Evolutionary conservation across 108 stramenopile genomes (phyloP).

Genomic region (Pseudonitzschia pungens): DNA sequence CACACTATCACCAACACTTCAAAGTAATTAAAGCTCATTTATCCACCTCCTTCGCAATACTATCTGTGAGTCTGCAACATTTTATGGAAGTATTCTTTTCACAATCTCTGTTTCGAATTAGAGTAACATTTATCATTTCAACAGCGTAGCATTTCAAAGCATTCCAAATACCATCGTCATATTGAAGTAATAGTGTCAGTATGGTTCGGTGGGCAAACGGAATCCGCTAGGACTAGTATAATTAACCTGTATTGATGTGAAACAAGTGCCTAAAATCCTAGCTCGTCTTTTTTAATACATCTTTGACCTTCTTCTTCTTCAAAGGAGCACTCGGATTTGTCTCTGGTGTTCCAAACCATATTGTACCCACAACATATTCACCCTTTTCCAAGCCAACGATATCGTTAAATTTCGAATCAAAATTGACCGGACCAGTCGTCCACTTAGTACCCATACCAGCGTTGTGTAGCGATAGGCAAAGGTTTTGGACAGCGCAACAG

Average conservation of each 20-base stretch:
- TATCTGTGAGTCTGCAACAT: too few species aligned
- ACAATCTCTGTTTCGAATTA: too few species aligned
- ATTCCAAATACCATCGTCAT: too few species aligned
- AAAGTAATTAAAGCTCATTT: not conserved
- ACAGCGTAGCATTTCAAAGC: too few species aligned
- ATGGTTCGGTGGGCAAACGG: too few species aligned
- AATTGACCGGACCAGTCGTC: conserved; percentile 62
- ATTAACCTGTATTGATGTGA: too few species aligned
- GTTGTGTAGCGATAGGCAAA: conserved; percentile 45
- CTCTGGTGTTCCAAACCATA: conserved; percentile 52
- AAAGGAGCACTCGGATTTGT: conserved; percentile 18
- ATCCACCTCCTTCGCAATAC: too few species aligned
- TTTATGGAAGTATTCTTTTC: not conserved
- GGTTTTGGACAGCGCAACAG: conserved; percentile 60
- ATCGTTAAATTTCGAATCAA: conserved; percentile 37
- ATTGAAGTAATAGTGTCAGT: too few species aligned
- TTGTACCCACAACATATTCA: conserved; percentile 50
- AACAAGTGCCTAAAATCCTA: not conserved
- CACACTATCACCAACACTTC: conserved; percentile 1
- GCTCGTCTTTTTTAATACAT: conserved; percentile 27
- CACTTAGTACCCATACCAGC: conserved; percentile 61
- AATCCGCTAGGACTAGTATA: too few species aligned
- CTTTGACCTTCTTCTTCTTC: conserved; percentile 33
- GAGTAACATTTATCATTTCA: too few species aligned
- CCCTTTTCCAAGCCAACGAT: conserved; percentile 34